Evolutionary conservation across 73 alveolate genomes (phyloP).

Genomic region (Effrenium voratum): DNA sequence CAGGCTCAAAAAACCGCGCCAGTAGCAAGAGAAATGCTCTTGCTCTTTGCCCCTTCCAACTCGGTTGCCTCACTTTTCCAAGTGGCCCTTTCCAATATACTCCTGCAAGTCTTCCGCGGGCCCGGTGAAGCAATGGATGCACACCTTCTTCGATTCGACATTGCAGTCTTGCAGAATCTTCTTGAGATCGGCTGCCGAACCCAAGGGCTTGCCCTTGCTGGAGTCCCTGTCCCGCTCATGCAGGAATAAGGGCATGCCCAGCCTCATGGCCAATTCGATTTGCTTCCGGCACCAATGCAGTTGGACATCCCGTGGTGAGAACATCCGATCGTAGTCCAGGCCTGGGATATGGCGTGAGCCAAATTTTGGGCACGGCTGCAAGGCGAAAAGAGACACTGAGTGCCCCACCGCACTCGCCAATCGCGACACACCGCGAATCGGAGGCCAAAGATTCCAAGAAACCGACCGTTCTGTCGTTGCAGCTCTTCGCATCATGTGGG

Average conservation of each 20-base stretch:
- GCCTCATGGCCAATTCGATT: slow-evolving; percentile 64
- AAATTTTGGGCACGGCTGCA: background rate
- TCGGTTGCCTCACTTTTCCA: background rate
- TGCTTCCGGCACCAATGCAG: slow-evolving; percentile 82
- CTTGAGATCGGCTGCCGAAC: slow-evolving; percentile 32
- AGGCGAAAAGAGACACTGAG: background rate
- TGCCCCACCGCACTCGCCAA: slow-evolving; percentile 79
- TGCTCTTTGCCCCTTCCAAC: background rate
- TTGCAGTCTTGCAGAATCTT: slow-evolving; percentile 1
- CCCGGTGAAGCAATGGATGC: slow-evolving; percentile 92
- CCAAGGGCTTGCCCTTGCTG: slow-evolving; percentile 42
- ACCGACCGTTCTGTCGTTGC: slow-evolving; percentile 25
- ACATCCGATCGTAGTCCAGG: slow-evolving; percentile 89
- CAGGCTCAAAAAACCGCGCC: background rate
- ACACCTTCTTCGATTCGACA: slow-evolving; percentile 42
- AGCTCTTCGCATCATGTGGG: slow-evolving; percentile 86
- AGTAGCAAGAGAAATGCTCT: background rate
- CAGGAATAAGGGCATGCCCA: slow-evolving; percentile 91
- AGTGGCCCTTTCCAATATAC: background rate
- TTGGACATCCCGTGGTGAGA: slow-evolving; percentile 55
- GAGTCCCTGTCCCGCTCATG: slow-evolving; percentile 82
- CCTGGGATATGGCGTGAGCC: background rate
- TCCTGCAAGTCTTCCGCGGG: background rate
- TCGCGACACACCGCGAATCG: slow-evolving; percentile 31
- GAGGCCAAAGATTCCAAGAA: slow-evolving; percentile 25